Conservation (phyloP, 352 stramenopile species). For the Vaucheria bursata region DNA sequence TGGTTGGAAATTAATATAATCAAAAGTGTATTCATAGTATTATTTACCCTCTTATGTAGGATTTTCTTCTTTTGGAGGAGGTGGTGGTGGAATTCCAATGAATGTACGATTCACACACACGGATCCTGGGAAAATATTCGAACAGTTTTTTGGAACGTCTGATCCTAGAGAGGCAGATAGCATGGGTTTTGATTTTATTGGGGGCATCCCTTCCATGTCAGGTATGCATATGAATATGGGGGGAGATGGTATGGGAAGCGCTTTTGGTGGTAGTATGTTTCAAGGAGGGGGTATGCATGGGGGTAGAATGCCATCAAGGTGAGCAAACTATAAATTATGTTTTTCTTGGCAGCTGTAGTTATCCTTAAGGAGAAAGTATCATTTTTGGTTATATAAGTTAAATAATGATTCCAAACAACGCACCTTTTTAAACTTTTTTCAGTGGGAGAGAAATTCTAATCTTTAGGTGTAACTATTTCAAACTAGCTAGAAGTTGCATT, state of each 20-base stretch:
- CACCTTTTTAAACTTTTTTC: no score
- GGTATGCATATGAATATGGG: neutral
- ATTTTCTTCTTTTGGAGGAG: neutral
- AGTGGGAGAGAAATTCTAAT: no score
- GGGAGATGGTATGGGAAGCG: neutral
- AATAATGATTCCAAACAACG: no score
- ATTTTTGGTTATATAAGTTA: no score
- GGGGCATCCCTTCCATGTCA: neutral
- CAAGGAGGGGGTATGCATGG: neutral
- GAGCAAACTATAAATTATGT: neutral
- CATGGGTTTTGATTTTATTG: neutral
- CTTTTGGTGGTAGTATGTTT: constrained; percentile 7
- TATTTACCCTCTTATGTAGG: no score
- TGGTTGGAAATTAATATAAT: no score
- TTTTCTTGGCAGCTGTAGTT: no score
- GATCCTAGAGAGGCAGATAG: neutral
- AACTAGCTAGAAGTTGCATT: no score
- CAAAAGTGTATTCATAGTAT: no score
- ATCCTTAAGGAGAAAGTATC: no score
- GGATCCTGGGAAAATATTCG: constrained; percentile 2
- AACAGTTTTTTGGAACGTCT: neutral
- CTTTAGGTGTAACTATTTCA: no score
- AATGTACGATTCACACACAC: neutral
- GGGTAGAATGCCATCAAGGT: neutral
- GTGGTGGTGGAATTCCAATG: neutral